Evolutionary conservation across 495 filamentous ascomycete species (phyloP).

Genomic region (Aspergillus nanangensis): DNA sequence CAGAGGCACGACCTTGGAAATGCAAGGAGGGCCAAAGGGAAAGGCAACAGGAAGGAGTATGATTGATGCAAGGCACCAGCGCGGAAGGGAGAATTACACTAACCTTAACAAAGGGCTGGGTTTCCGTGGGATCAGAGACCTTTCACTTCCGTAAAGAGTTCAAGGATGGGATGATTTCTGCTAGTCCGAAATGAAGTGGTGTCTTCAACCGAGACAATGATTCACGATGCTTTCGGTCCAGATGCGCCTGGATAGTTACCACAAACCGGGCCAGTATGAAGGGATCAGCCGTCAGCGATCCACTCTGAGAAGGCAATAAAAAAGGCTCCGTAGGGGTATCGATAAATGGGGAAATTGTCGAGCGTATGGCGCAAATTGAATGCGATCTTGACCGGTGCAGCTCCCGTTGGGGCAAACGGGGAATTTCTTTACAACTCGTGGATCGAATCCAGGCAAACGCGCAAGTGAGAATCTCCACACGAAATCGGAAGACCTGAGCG

Average conservation of each 20-base stretch:
- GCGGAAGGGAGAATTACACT: slow-evolving; percentile 27
- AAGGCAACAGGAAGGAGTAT: slow-evolving; percentile 26
- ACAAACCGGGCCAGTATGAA: slow-evolving; percentile 5
- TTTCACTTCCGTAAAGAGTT: slow-evolving; percentile 6
- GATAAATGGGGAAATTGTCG: slow-evolving; percentile 9
- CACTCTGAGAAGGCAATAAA: no score
- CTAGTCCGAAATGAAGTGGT: slow-evolving; percentile 18
- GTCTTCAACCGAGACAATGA: slow-evolving; percentile 35
- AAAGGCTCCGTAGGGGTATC: no score
- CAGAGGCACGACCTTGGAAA: slow-evolving; percentile 26
- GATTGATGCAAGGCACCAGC: slow-evolving; percentile 36
- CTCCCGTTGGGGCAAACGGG: slow-evolving; percentile 23
- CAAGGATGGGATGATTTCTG: slow-evolving; percentile 9
- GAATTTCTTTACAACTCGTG: slow-evolving; percentile 13
- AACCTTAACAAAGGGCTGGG: slow-evolving; percentile 23
- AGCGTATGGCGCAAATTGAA: slow-evolving; percentile 2
- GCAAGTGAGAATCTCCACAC: slow-evolving; percentile 6
- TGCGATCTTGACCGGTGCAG: no score
- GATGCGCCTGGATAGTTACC: slow-evolving; percentile 9
- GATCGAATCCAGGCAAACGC: slow-evolving; percentile 13
- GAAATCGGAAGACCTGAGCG: slow-evolving; percentile 3
- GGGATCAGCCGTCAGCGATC: slow-evolving; percentile 4
- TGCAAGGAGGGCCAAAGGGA: slow-evolving; percentile 33
- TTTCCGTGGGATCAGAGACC: slow-evolving; percentile 2
- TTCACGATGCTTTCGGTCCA: slow-evolving; percentile 19